A percentile compares a stretch with the other conserved stretches of the same genome.
phyloP scores from a whole-genome alignment of 345 rosid species.

The Rubroshorea leprosula region DNA sequence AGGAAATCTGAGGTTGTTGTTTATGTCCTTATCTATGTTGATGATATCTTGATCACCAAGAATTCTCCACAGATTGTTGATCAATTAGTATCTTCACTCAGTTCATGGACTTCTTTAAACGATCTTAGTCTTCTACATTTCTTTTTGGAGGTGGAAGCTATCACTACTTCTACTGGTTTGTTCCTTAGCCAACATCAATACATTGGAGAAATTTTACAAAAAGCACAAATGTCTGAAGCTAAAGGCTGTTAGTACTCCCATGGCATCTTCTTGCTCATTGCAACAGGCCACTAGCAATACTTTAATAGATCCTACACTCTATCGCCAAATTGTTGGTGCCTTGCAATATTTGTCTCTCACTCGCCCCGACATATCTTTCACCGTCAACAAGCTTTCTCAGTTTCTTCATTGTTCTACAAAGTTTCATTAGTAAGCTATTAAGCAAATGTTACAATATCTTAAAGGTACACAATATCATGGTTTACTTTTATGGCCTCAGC shows the following conservation, averaged over 20 bases:
- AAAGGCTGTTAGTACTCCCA: background rate
- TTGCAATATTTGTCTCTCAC: too few relatives aligned
- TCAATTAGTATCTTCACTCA: background rate
- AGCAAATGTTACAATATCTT: background rate
- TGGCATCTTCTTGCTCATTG: too few relatives aligned
- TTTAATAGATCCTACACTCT: background rate
- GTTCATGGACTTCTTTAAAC: background rate
- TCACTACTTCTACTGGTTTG: background rate
- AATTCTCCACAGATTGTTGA: too few relatives aligned
- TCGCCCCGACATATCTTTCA: background rate
- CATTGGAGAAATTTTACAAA: background rate
- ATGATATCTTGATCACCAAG: background rate
- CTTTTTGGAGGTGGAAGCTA: background rate
- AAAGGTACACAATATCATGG: too few relatives aligned
- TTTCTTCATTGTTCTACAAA: background rate
- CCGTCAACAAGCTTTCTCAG: background rate
- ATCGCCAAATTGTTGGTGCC: background rate
- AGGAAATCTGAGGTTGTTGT: background rate
- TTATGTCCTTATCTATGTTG: background rate
- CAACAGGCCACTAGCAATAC: too few relatives aligned
- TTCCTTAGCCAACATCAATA: background rate
- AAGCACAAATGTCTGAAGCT: background rate
- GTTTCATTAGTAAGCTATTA: background rate
- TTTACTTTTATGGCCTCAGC: background rate
- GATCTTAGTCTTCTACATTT: background rate